Conservation (phyloP, 2,329 filamentous ascomycete species). For the Diaporthe batatas region DNA sequence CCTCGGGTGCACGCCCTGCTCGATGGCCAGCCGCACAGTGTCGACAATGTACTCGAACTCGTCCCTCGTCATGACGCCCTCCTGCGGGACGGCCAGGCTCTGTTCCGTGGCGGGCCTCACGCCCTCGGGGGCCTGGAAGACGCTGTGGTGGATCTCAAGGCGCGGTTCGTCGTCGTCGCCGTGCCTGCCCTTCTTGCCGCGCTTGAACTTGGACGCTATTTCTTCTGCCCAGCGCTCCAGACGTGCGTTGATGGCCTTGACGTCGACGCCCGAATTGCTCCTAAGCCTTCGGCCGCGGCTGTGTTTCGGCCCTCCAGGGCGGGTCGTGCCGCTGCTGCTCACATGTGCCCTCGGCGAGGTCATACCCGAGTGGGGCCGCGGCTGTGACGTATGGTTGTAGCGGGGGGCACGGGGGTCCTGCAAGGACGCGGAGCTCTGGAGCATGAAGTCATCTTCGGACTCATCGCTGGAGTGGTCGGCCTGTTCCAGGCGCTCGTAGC, state of each 20-base stretch:
- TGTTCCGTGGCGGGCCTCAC: constrained; percentile 84
- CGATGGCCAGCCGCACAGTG: constrained; percentile 90
- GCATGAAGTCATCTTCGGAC: constrained; percentile 75
- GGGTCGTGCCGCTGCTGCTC: constrained; percentile 53
- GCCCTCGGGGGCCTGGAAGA: constrained; percentile 94
- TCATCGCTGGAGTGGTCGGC: constrained; percentile 82
- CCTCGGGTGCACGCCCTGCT: constrained; percentile 90
- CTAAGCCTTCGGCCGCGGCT: constrained; percentile 63
- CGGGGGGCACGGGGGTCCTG: constrained; percentile 71
- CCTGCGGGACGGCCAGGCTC: constrained; percentile 73
- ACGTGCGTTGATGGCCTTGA: constrained; percentile 97
- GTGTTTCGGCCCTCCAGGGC: constrained; percentile 50
- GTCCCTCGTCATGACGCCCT: constrained; percentile 78
- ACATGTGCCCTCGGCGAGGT: constrained; percentile 63
- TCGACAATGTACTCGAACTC: constrained; percentile 92
- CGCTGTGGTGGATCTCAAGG: constrained; percentile 95
- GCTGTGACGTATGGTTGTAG: constrained; percentile 74
- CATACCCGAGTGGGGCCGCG: constrained; percentile 72
- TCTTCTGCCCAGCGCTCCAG: constrained; percentile 98
- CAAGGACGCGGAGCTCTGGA: constrained; percentile 67
- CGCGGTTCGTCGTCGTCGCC: constrained; percentile 81
- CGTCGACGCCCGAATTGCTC: constrained; percentile 91
- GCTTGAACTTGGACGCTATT: constrained; percentile 97
- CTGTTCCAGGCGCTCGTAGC: constrained; percentile 87
- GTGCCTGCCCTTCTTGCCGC: constrained; percentile 73